Conservation (phyloP, 2,329 filamentous ascomycete genomes). For the Cercospora citrullina region DNA sequence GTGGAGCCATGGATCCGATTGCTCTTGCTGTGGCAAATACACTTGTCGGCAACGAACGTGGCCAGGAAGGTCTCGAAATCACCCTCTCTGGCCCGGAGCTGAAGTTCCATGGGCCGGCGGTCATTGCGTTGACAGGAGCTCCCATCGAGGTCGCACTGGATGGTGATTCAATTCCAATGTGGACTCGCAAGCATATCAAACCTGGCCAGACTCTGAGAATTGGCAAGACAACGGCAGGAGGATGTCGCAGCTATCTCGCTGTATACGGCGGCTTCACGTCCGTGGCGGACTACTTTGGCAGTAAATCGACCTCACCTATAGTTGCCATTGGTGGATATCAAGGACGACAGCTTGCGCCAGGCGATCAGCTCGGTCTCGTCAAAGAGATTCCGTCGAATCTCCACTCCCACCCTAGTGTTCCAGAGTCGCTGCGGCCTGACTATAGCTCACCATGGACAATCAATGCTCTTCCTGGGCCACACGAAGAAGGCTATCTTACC, state of each 20-base stretch:
- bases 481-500: conserved; percentile 56
- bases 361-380: conserved; percentile 53
- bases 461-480: conserved; percentile 57
- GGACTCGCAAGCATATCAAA: conserved; percentile 54
- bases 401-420: conserved; percentile 42
- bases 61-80: conserved; percentile 59
- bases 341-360: conserved; percentile 56
- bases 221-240: conserved; percentile 54
- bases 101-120: conserved; percentile 55
- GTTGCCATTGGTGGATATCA: conserved; percentile 62
- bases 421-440: conserved; percentile 49
- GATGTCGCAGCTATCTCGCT: conserved; percentile 61
- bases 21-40: conserved; percentile 60
- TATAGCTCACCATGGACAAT: conserved; percentile 56
- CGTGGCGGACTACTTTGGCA: conserved; percentile 59
- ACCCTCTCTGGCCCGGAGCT: conserved; percentile 62
- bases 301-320: conserved; percentile 60
- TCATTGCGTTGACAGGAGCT: conserved; percentile 60
- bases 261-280: conserved; percentile 56
- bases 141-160: conserved; percentile 55
- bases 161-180: conserved; percentile 53
- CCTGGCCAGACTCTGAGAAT: conserved; percentile 57
- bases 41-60: conserved; percentile 57
- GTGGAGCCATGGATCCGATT: conserved; percentile 63
- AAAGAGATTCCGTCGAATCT: conserved; percentile 42